Conservation (phyloP, 345 rosid species). For the Acer negundo region DNA sequence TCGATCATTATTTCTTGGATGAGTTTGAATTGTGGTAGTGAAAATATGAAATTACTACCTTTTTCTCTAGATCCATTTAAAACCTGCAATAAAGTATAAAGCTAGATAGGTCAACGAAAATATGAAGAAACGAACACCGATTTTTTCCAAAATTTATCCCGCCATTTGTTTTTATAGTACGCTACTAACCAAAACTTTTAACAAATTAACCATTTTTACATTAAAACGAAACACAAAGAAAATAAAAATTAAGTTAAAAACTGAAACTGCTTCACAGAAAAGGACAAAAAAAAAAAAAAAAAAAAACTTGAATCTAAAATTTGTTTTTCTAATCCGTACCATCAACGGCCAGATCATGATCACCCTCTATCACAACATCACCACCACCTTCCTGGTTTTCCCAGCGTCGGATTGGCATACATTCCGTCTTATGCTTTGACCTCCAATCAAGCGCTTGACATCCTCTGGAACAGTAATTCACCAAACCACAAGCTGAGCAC, state of each 20-base stretch:
- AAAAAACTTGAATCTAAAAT: neutral
- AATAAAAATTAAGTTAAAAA: too few relatives aligned
- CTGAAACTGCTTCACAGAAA: too few relatives aligned
- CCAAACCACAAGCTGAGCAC: constrained; percentile 83
- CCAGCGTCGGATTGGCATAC: constrained; percentile 58
- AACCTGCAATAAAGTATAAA: neutral
- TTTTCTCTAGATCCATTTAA: neutral
- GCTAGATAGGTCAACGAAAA: neutral
- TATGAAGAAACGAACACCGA: neutral
- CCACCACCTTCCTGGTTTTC: constrained; percentile 33
- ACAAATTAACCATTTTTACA: neutral
- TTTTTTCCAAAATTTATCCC: neutral
- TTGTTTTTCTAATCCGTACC: neutral
- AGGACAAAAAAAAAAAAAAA: neutral
- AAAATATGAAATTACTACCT: too few relatives aligned
- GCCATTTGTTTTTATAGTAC: neutral
- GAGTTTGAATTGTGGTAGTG: too few relatives aligned
- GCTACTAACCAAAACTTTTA: neutral
- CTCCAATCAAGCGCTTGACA: constrained; percentile 97
- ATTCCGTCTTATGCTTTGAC: constrained; percentile 69
- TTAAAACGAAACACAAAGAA: too few relatives aligned
- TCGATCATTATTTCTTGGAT: too few relatives aligned
- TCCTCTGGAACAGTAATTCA: constrained; percentile 86
- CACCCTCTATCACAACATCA: constrained; percentile 20
- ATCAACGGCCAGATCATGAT: constrained; percentile 6